Conservation (phyloP, 352 stramenopile species). For the Phytopythium vexans region DNA sequence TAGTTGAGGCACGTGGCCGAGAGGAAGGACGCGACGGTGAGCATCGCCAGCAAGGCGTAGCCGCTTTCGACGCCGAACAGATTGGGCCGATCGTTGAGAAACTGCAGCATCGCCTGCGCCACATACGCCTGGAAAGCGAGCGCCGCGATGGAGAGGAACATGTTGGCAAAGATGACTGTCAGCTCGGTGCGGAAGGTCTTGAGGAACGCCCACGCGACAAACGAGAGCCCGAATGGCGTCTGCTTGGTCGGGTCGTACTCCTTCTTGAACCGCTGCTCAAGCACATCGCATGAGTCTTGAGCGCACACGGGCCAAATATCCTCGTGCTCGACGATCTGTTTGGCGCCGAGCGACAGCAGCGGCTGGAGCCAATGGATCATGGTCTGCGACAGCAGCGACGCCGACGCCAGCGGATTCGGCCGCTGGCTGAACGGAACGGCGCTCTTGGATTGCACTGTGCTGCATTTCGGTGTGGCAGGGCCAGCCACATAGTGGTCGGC, state of each 20-base stretch:
- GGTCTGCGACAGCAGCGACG: constrained; percentile 35
- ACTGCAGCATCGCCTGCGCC: constrained; percentile 17
- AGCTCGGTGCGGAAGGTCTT: constrained; percentile 17
- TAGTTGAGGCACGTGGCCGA: constrained; percentile 37
- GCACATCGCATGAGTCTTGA: constrained; percentile 11
- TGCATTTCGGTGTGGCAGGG: too few species aligned
- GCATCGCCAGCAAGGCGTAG: constrained; percentile 17
- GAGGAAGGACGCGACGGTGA: constrained; percentile 27
- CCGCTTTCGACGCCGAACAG: constrained; percentile 15
- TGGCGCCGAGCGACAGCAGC: constrained; percentile 32
- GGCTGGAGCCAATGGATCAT: constrained; percentile 47
- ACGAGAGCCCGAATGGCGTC: constrained; percentile 10
- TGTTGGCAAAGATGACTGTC: constrained; percentile 11
- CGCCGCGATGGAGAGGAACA: constrained; percentile 18
- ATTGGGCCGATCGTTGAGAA: constrained; percentile 20
- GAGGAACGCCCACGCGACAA: constrained; percentile 10
- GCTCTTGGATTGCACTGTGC: too few species aligned
- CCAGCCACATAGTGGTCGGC: too few species aligned
- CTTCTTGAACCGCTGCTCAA: constrained; percentile 13
- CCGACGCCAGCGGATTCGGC: constrained; percentile 27
- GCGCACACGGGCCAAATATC: constrained; percentile 25
- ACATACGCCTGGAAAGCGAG: constrained; percentile 15
- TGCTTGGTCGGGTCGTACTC: constrained; percentile 10
- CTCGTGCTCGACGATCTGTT: constrained; percentile 18
- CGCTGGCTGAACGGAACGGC: constrained; percentile 10